Evolutionary conservation across 257 asterid genomes (phyloP), one percentile per base, ranked within the genome.

Genomic region (Petunia axillaris): DNA sequence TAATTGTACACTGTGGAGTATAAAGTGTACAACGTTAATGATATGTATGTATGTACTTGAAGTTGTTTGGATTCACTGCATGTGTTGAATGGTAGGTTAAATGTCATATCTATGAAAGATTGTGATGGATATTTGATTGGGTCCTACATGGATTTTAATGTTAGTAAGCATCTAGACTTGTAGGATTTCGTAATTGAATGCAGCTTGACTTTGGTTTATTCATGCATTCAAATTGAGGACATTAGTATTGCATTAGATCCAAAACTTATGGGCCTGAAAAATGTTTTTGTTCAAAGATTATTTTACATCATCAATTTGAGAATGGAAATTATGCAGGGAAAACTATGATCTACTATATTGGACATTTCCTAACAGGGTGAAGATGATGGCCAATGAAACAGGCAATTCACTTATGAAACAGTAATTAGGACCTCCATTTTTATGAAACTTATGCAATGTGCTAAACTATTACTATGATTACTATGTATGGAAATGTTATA

Each of bases 121-220:
- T 68, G 78, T 62, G 63, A 71, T 71, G 64, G 38, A 54, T 55
- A 37, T 8, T 53, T 80, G 39, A 70, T 38, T 41, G 64, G 62
- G 58, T 80, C 79, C 77, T 71, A 71, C 77, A 9, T 48, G 77
- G 16, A 71, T 71, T 48, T 48, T 25, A 10, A 16, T 70, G 57
- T 9, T 25, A 8, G 41, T 48, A 2, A 71, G 35, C 3, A 48
- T 71, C 48, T 48, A 25, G 25, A 25, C 25, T 25, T 25, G 25
- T 25, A 11, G 35, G 11, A 71, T 66, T 66, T 15, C 14, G 41
- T 40, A 6, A 66, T 16, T 66, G 13, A 66, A 66, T 66, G 53
- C 53, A 41, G 15, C 50, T 64, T 65, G 50, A 65, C 75, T 60
- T 1, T 60, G 66, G 40, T 16, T 36, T 36, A 62, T 9, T 62